Conservation (phyloP, 768 basidiomycete species). For the Lyophyllum decastes region DNA sequence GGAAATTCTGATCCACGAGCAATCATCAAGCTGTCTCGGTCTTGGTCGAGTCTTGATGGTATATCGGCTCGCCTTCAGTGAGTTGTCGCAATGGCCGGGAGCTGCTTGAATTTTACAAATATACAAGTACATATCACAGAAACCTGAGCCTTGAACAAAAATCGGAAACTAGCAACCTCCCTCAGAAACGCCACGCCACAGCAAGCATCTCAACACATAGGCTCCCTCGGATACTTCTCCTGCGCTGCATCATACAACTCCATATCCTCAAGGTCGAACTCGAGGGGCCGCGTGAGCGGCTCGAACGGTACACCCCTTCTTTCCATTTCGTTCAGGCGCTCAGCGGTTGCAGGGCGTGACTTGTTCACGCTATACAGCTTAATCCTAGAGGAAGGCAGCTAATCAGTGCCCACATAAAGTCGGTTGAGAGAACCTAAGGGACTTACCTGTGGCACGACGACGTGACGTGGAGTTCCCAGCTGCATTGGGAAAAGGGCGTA, state of each 20-base stretch:
- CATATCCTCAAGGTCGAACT: conserved; percentile 32
- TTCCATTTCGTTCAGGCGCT: conserved; percentile 41
- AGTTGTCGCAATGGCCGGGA: too few relatives aligned
- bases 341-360: conserved; percentile 40
- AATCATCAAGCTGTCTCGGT: too few relatives aligned
- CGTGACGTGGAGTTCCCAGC: conserved; percentile 56
- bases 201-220: conserved; percentile 21
- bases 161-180: background rate
- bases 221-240: conserved; percentile 32
- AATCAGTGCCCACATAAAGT: background rate
- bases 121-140: background rate
- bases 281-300: conserved; percentile 41
- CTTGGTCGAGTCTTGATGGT: too few relatives aligned
- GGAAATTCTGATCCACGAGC: background rate
- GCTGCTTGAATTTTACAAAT: background rate
- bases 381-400: conserved; percentile 31
- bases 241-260: conserved; percentile 30
- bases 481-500: conserved; percentile 15
- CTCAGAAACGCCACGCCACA: background rate
- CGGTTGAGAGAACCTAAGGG: background rate
- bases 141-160: background rate
- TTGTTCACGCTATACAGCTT: conserved; percentile 55
- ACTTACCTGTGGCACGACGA: conserved; percentile 44
- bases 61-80: too few relatives aligned
- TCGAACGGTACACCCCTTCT: conserved; percentile 38